A percentile compares a stretch with the other conserved stretches of the same genome.
Conservation (phyloP, 805 yeast genomes). For the Wickerhamiella qilinensis region DNA sequence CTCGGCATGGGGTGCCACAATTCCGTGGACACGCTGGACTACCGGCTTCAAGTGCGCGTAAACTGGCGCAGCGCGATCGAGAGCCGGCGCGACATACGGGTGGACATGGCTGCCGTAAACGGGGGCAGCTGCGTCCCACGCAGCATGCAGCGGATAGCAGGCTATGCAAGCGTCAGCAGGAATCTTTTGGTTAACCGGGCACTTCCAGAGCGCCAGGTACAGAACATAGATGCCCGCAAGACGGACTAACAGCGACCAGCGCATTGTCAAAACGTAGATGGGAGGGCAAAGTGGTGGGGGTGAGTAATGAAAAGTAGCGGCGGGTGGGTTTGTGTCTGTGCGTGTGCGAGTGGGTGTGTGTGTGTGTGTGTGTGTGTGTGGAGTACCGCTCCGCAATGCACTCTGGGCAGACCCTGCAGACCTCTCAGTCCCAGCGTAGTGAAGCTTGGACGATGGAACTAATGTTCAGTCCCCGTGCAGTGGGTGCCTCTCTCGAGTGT, state of each 20-base stretch:
- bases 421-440: no score
- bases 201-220: constrained; percentile 5
- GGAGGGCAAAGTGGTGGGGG: no score
- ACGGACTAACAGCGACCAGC: background rate
- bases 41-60: background rate
- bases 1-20: background rate
- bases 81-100: background rate
- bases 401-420: no score
- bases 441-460: no score
- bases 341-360: no score
- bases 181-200: constrained; percentile 4
- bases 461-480: no score
- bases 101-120: background rate
- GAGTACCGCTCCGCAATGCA: no score
- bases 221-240: background rate
- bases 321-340: no score
- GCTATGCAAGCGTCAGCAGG: background rate
- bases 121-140: background rate
- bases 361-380: no score
- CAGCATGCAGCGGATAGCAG: background rate
- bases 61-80: background rate
- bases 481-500: no score
- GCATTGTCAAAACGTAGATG: no score
- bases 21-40: background rate
- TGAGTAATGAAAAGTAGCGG: no score